phyloP scores from a whole-genome alignment of 805 yeast genomes.

The Pichia nakasei region DNA sequence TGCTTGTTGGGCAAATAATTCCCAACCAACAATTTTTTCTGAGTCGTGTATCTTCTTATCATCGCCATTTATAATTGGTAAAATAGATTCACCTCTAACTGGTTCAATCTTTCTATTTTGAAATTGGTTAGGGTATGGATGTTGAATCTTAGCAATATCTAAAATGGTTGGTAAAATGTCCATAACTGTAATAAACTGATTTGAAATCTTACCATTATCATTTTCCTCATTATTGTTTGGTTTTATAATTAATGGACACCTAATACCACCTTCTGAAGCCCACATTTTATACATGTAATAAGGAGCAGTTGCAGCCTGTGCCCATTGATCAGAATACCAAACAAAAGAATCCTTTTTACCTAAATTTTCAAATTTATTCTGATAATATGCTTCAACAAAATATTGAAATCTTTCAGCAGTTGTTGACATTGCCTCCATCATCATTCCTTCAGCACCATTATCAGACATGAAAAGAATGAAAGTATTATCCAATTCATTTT shows the following conservation, averaged over 20 bases:
- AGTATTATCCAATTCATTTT: slow-evolving; percentile 44
- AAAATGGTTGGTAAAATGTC: slow-evolving; percentile 50
- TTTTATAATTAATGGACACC: slow-evolving; percentile 45
- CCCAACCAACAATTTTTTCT: slow-evolving; percentile 46
- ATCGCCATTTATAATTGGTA: slow-evolving; percentile 26
- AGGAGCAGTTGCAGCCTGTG: slow-evolving; percentile 56
- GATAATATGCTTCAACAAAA: slow-evolving; percentile 27
- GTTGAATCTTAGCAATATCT: slow-evolving; percentile 37
- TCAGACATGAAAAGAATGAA: slow-evolving; percentile 53
- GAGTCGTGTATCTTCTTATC: slow-evolving; percentile 30
- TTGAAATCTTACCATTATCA: slow-evolving; percentile 24
- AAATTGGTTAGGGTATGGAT: slow-evolving; percentile 31
- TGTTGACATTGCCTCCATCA: slow-evolving; percentile 47
- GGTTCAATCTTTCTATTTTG: slow-evolving; percentile 35
- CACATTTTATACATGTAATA: slow-evolving; percentile 45
- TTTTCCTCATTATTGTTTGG: slow-evolving; percentile 26
- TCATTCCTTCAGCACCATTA: slow-evolving; percentile 58
- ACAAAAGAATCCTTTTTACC: slow-evolving; percentile 41
- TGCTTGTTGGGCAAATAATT: slow-evolving; percentile 48
- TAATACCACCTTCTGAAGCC: slow-evolving; percentile 53
- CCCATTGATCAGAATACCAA: slow-evolving; percentile 51
- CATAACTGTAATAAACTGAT: slow-evolving; percentile 47
- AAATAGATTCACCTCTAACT: slow-evolving; percentile 41
- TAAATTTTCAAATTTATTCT: slow-evolving; percentile 38
- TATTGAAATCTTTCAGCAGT: slow-evolving; percentile 20